Evolutionary conservation across 2,329 filamentous ascomycete species (phyloP).

Genomic region (Didymella keratinophila): DNA sequence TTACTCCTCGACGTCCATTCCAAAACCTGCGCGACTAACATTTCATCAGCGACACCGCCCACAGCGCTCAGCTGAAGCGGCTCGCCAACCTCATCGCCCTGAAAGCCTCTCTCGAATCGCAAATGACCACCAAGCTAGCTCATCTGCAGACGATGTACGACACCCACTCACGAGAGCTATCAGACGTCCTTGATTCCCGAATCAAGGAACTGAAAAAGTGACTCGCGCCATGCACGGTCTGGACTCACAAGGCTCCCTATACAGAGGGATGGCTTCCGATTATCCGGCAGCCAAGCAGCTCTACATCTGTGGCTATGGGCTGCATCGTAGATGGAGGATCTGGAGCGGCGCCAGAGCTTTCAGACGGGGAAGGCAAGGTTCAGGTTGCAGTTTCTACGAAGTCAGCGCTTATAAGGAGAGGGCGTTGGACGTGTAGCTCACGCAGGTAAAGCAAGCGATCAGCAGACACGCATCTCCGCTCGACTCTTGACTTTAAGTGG

Average conservation of each 20-base stretch:
- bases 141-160: slow-evolving; percentile 30
- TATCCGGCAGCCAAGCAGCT: neutral
- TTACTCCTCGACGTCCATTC: neutral
- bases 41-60: slow-evolving; percentile 29
- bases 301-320: neutral
- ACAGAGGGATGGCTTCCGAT: neutral
- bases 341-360: neutral
- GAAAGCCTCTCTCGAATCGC: slow-evolving; percentile 38
- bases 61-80: slow-evolving; percentile 35
- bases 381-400: too few species aligned
- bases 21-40: neutral
- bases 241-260: neutral
- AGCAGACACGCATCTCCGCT: too few species aligned
- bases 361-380: too few species aligned
- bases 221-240: neutral
- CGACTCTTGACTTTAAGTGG: too few species aligned
- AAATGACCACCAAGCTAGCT: slow-evolving; percentile 31
- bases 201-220: slow-evolving; percentile 32
- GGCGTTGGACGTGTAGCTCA: too few species aligned
- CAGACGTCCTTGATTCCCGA: slow-evolving; percentile 28
- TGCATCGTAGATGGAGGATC: neutral
- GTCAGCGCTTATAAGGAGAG: too few species aligned
- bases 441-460: too few species aligned
- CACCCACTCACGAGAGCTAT: slow-evolving; percentile 34
- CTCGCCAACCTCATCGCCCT: slow-evolving; percentile 34